Evolutionary conservation across 306 rosid species (phyloP), one percentile per base, ranked within the genome.

Genomic region (Prunus davidiana): DNA sequence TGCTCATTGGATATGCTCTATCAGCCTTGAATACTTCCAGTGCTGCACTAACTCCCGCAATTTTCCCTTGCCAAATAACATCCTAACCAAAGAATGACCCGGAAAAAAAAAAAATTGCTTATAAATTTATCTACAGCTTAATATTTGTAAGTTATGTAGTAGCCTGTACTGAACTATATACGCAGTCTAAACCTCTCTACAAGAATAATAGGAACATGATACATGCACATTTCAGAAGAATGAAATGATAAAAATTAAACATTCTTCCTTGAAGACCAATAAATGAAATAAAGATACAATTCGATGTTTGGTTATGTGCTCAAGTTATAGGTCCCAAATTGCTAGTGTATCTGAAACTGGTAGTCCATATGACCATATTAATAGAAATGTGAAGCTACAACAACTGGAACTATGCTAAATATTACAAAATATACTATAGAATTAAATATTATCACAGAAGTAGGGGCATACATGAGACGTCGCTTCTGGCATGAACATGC

Each of bases 401-500:
- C 51, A 32, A 56, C 73, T 76, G 16, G 25, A 51, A 8, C 70
- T 47, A 63, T 20, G 28, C 32, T 67, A 57, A 69, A 76, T 32
- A 47, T 47, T 81, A 79, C 65, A 75, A 27, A 8, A 34, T 34
- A 34, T 34, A 34, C 2, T 34, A 80, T 24, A 58, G 75, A 64
- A 28, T 5, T 70, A 69, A 47, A 46, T 69, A 80, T 56, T 50
- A 61, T 28, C 77, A 69, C 27, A 74, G 63, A 34, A 78, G 76
- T 66, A 73, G 60, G 80, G 67, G 75, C 98, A 74, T 84, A 95
- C 98, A 73, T 88, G 80, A 80, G 89, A 73, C 41, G 79, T 79
- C 70, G 90, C 82, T 87, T 92, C 97, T 19, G 97, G 97, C 97
- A 95, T 92, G 89, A 95, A 95, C 98, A 95, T 89, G 87, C 96